These are phyloP conservation scores for Amylocystis lapponica DNA, from an alignment of 768 basidiomycete genomes.

Conservation along the genomic window DNA sequence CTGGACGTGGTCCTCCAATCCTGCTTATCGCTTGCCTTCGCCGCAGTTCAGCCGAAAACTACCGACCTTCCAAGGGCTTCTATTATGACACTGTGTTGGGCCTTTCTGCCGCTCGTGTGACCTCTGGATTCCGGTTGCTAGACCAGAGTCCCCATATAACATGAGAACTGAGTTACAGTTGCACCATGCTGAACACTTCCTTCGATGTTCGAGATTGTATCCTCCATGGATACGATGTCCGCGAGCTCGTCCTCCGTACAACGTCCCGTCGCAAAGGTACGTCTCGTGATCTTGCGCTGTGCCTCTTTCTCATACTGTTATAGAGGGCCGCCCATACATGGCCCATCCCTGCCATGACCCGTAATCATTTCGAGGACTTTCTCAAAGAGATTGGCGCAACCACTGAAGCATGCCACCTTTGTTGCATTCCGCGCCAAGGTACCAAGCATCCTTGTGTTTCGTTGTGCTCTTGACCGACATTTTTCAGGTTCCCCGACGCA, in stretches of 20 bases:
- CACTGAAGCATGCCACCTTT: conserved; percentile 1
- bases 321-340: conserved; percentile 13
- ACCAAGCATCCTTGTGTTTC: neutral
- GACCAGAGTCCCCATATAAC: neutral
- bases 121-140: neutral
- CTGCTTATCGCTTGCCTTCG: too few relatives aligned
- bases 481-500: too few relatives aligned
- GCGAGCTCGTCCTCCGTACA: conserved; percentile 1
- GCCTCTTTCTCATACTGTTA: neutral
- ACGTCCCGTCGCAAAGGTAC: conserved; percentile 13
- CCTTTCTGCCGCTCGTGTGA: conserved; percentile 16
- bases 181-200: neutral
- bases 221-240: neutral
- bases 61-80: conserved; percentile 12
- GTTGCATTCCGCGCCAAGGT: conserved; percentile 8
- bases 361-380: conserved; percentile 12
- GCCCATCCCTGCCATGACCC: conserved; percentile 6
- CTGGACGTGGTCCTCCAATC: too few relatives aligned
- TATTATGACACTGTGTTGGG: conserved; percentile 12
- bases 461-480: too few relatives aligned
- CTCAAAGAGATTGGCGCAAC: conserved; percentile 6
- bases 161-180: neutral
- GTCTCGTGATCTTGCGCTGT: neutral
- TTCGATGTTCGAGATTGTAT: neutral
- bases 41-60: conserved; percentile 19